These are phyloP conservation scores for Juglanconis oblonga DNA, from an alignment of 2,329 filamentous ascomycete genomes.

Conservation along the genomic window DNA sequence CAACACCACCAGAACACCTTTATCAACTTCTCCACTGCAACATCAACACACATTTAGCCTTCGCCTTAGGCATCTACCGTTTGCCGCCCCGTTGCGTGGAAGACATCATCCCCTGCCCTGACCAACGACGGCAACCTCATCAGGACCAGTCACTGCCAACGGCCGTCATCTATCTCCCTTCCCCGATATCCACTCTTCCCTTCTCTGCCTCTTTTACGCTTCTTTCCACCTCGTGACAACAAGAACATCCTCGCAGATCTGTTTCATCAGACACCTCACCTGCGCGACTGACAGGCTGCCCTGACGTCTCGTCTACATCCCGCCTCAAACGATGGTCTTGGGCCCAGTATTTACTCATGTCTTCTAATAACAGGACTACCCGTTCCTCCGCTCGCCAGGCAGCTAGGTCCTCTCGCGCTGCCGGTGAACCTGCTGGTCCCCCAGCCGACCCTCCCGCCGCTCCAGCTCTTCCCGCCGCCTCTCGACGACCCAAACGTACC, in stretches of 20 bases:
- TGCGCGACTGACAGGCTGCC: neutral
- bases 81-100: neutral
- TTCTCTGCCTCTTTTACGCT: neutral
- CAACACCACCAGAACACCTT: neutral
- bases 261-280: conserved; percentile 21
- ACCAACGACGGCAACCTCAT: neutral
- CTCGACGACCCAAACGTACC: conserved; percentile 23
- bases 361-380: conserved; percentile 76
- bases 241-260: conserved; percentile 5
- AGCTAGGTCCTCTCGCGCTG: conserved; percentile 53
- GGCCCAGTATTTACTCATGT: conserved; percentile 68
- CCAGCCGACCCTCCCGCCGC: conserved; percentile 39
- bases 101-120: neutral
- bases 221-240: conserved; percentile 1
- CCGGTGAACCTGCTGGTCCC: conserved; percentile 36
- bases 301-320: conserved; percentile 15
- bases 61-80: neutral
- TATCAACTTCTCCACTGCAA: neutral
- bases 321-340: conserved; percentile 18
- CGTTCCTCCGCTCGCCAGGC: conserved; percentile 91
- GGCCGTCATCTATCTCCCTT: neutral
- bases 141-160: neutral
- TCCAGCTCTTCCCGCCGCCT: conserved; percentile 32
- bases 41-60: neutral
- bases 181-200: neutral